Evolutionary conservation across 305 asterid genomes (phyloP).

Genomic region (Fraxinus velutina): DNA sequence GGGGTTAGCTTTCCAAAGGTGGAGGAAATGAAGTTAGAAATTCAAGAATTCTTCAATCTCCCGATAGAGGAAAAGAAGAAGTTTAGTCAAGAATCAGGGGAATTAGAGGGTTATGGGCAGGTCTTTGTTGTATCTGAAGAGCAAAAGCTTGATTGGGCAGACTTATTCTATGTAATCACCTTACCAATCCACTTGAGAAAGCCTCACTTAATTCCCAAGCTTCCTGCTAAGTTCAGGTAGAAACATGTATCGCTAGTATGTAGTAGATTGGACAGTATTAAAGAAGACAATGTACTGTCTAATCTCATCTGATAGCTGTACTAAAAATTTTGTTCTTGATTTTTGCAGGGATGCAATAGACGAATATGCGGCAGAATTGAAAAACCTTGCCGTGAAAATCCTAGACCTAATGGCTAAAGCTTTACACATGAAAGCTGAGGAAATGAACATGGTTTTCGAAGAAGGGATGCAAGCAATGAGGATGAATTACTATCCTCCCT

Average conservation of each 20-base stretch:
- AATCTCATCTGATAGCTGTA: background rate
- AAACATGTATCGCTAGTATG: background rate
- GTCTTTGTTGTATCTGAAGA: constrained; percentile 46
- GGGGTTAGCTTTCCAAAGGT: constrained; percentile 29
- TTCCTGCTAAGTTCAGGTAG: constrained; percentile 39
- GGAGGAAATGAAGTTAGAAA: constrained; percentile 35
- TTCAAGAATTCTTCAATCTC: constrained; percentile 37
- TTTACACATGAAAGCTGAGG: constrained; percentile 26
- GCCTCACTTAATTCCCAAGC: constrained; percentile 40
- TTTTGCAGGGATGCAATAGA: constrained; percentile 41
- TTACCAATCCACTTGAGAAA: constrained; percentile 33
- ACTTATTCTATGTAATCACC: constrained; percentile 25
- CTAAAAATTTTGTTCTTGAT: background rate
- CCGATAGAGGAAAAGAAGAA: constrained; percentile 28
- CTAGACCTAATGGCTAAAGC: constrained; percentile 32
- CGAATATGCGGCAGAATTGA: constrained; percentile 30
- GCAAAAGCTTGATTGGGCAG: constrained; percentile 68
- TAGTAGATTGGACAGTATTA: background rate
- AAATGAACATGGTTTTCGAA: constrained; percentile 24
- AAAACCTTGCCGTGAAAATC: constrained; percentile 32
- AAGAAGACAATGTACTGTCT: background rate
- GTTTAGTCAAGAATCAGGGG: constrained; percentile 28
- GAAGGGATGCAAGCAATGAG: constrained; percentile 41
- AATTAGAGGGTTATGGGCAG: constrained; percentile 50
- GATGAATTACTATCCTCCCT: constrained; percentile 51